Evolutionary conservation across 495 filamentous ascomycete species (phyloP).

Genomic region (Lineolata rhizophorae): DNA sequence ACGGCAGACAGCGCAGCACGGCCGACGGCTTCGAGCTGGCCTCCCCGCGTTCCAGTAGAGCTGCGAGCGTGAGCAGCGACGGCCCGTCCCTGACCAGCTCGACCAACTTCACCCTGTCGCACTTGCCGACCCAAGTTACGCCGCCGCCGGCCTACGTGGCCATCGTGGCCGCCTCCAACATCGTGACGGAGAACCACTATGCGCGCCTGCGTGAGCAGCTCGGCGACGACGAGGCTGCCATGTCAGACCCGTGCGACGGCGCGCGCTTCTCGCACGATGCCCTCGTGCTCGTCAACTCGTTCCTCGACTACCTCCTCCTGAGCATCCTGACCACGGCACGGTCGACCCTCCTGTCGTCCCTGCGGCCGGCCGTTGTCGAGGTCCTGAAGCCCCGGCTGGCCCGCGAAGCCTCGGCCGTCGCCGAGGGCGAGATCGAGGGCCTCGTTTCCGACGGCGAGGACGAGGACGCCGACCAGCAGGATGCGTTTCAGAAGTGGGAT

Average conservation of each 20-base stretch:
- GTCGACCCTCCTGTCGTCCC: constrained; percentile 53
- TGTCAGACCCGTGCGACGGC: constrained; percentile 20
- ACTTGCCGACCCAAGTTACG: neutral
- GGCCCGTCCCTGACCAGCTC: neutral
- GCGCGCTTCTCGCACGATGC: constrained; percentile 59
- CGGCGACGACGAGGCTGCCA: constrained; percentile 35
- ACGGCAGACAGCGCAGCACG: too few relatives aligned
- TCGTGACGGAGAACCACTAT: constrained; percentile 74
- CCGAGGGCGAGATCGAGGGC: constrained; percentile 77
- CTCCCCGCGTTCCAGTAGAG: constrained; percentile 3
- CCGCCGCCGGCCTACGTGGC: constrained; percentile 82
- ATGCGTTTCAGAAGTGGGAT: constrained; percentile 42
- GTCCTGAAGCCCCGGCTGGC: constrained; percentile 77
- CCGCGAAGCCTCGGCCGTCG: constrained; percentile 64
- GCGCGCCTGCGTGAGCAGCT: too few relatives aligned
- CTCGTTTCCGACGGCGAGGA: constrained; percentile 66
- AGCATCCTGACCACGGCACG: constrained; percentile 62
- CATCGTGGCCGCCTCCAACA: constrained; percentile 69
- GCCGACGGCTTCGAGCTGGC: too few relatives aligned
- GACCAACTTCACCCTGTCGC: neutral
- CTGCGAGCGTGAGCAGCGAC: neutral
- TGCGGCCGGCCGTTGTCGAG: constrained; percentile 69
- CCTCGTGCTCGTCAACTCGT: constrained; percentile 65
- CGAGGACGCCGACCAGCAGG: constrained; percentile 26
- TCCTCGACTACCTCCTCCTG: constrained; percentile 84